Percentiles rank a stretch among this genome's conserved stretches.
phyloP scores from a whole-genome alignment of 495 filamentous ascomycete species.

The Staphylotrichum longicolle region DNA sequence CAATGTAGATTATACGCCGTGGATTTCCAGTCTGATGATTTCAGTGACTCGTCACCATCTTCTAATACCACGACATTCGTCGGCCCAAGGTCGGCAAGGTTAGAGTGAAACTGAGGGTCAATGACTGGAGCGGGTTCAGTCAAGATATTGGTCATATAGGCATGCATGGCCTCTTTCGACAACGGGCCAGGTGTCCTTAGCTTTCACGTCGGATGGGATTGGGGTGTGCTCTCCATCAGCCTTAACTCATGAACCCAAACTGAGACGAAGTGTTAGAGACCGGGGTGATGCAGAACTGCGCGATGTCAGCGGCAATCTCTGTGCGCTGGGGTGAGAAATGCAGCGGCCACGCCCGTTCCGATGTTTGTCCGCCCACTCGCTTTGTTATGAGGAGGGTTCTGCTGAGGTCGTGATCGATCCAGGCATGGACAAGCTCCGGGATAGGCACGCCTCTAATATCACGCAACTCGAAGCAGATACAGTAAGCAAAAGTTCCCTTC shows the following conservation, averaged over 20 bases:
- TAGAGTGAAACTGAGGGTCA: slow-evolving; percentile 1
- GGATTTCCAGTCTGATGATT: slow-evolving; percentile 12
- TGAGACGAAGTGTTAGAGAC: slow-evolving; percentile 1
- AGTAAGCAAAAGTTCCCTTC: no score
- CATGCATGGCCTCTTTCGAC: background rate
- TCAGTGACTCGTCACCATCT: background rate
- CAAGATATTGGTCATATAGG: slow-evolving; percentile 5
- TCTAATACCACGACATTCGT: slow-evolving; percentile 7
- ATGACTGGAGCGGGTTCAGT: background rate
- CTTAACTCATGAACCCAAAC: slow-evolving; percentile 2
- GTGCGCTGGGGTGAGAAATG: background rate
- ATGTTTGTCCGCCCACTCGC: background rate
- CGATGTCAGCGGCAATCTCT: slow-evolving; percentile 4
- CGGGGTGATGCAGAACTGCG: background rate
- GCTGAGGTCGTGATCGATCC: slow-evolving; percentile 11
- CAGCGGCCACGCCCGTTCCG: slow-evolving; percentile 4
- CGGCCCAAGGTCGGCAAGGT: slow-evolving; percentile 12
- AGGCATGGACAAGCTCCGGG: slow-evolving; percentile 5
- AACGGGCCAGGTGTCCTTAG: background rate
- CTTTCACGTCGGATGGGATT: slow-evolving; percentile 8
- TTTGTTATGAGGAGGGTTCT: slow-evolving; percentile 1
- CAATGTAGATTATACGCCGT: slow-evolving; percentile 9
- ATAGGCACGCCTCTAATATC: slow-evolving; percentile 2
- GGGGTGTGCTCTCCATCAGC: slow-evolving; percentile 6
- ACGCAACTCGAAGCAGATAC: no score